Base-by-base conservation (phyloP, 2,329 filamentous ascomycete genomes). In the Diaporthe capsici region DNA sequence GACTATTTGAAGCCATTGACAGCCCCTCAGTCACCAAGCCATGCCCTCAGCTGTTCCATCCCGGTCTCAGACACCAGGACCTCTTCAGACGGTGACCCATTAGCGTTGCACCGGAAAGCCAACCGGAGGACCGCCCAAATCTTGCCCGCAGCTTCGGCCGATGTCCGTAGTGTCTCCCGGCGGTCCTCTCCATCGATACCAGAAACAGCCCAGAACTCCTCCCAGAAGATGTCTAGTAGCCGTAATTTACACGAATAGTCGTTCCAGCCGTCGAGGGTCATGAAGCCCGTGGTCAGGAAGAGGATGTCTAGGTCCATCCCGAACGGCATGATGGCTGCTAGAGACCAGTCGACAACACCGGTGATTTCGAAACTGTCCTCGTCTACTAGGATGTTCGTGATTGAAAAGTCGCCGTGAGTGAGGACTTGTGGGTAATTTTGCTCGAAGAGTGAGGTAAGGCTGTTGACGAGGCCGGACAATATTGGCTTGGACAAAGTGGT, bases 301-400 rank as follows among this genome's bases (percentile, higher is more conserved):
- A 83, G 79, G 47, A 22, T 37, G n/a, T 67, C n/a, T 2, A 67
- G 37, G 1, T 67, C 61, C 12, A 44, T 28, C 5, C 39, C 61
- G 44, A 67, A 67, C 8, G 81, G 81, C 74, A 79, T 76, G 39
- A 80, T 25, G 28, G 72, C 73, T 25, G 79, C 80, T 2, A 81
- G 76, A 77, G 81, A 81, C 81, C 80, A 83, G 76, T 82, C 80
- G 58, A 82, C 77, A 51, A 82, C 78, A 6, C 80, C 81, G 22
- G 78, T 81, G 70, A 83, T 80, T 55, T 77, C 73, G 39, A 77
- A 79, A 0, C 31, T 78, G 39, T 77, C 71, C 58, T 80, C 75
- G 25, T 81, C 78, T n/a, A 82, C 72, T 31, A 83, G 77, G 74
- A 83, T 81, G 28, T 82, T 82, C 0, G 79, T 82, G 63, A 78